Evolutionary conservation across 2,329 filamentous ascomycete species (phyloP).

Genomic region (Neonectria hederae): DNA sequence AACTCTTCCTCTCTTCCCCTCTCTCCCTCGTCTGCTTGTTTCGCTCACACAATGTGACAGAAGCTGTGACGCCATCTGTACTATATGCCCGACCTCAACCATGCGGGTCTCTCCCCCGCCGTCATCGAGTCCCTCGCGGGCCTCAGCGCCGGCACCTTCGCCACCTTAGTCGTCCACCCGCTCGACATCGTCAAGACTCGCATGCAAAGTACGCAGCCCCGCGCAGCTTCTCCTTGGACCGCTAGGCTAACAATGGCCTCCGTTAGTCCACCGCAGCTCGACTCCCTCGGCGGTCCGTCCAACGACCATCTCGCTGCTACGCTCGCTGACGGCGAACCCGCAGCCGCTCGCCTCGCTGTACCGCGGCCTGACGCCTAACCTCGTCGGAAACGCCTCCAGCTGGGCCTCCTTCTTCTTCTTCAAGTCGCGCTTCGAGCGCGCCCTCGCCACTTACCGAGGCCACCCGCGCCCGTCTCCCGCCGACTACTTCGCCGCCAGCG

Average conservation of each 20-base stretch:
- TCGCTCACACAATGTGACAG: conserved; percentile 39
- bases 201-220: conserved; percentile 74
- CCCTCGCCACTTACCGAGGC: conserved; percentile 47
- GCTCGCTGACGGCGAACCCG: conserved; percentile 59
- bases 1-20: not conserved
- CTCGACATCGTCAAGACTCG: conserved; percentile 97
- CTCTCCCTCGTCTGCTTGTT: not conserved
- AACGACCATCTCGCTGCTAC: conserved; percentile 63
- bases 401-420: conserved; percentile 95
- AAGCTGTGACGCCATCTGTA: conserved; percentile 15
- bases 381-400: conserved; percentile 87
- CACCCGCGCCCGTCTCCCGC: conserved; percentile 53
- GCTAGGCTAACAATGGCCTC: conserved; percentile 10
- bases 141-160: conserved; percentile 85
- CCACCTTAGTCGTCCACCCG: conserved; percentile 89
- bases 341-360: conserved; percentile 78
- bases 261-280: conserved; percentile 61
- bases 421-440: conserved; percentile 65
- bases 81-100: conserved; percentile 58
- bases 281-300: conserved; percentile 50
- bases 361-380: conserved; percentile 87
- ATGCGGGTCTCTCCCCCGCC: conserved; percentile 76
- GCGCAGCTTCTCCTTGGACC: not conserved
- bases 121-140: conserved; percentile 89
- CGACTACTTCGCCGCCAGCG: conserved; percentile 86